Evolutionary conservation across 2,329 filamentous ascomycete species (phyloP), one percentile per base, ranked within the genome.

Genomic region (Epichloe gansuensis): DNA sequence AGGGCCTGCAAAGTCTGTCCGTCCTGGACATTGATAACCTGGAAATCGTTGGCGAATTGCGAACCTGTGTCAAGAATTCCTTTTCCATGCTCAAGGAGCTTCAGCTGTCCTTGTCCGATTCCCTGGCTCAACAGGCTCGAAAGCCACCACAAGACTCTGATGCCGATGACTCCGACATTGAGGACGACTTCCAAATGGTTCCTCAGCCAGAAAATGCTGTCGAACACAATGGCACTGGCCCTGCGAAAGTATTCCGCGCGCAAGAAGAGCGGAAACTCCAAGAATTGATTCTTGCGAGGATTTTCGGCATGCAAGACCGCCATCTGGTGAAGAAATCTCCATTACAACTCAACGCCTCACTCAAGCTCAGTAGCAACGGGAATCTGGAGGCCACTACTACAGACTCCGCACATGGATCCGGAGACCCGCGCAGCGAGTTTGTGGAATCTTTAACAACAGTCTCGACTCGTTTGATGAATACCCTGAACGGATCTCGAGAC

Each of bases 11-110:
- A 56, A 73, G 61, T 4, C 65, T 84, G 13, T 66, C 73, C 4
- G 66, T 84, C 6, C 67, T 84, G 36, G 80, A 84, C 55, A 81
- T 84, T 50, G 80, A 84, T 54, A 72, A 66, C 31, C 66, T 82
- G 4, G 76, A 81, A 36, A 67, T 78, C 35, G 59, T 81, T 12
- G 62, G 69, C 2, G 81, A 84, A 62, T 69, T 84, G 54, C 75
- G 73, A 55, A 59, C 68, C 5, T 82, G 78, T 58, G 65, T 84
- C 25, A 68, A 68, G 11, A 76, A 76, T 56, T 82, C 75, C 1
- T 70, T 74, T 2, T 69, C 74, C 1, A 78, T 77, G 0, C 66
- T 84, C 23, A 74, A 68, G 23, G 72, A 75, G 45, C 64, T 84
- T 27, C 72, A 75, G 49, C 63, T 84, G 13, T 84, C 81, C 4